Base-by-base conservation (phyloP, 73 alveolate species). In the Paramecium pentaurelia region DNA sequence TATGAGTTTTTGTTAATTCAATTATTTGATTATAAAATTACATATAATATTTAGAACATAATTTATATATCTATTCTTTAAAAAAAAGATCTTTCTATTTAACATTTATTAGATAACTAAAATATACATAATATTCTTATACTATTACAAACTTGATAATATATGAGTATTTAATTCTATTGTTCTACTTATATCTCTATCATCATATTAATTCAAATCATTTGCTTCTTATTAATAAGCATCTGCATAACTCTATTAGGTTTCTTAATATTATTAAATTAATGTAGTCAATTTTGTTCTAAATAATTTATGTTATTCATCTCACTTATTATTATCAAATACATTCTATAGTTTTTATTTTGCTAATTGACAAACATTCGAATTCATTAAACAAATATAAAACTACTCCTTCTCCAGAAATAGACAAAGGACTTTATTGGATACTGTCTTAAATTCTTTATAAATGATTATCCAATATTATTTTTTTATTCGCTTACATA, bases 261-360 rank as follows among this genome's bases (percentile, higher is more conserved):
- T 32, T 34, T 32, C 51, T 32, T 12, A 64, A 32, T 14, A 11
- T 32, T 64, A 28, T 27, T 34, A 12, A 34, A 27, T 32, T 64
- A 64, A 28, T 32, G 42, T 64, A 11, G 28, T 64, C 84, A 64
- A 64, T 32, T 28, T 64, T 32, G 51, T 28, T 64, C 84, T 64
- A 64, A 64, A 64, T 32, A 64, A 34, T 64, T 28, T 25, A 64
- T 64, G 84, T 28, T 64, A 64, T 64, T 64, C 47, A 34, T 64
- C 84, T 64, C 32, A 64, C 84, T 10, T 32, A 64, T 64, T 11
- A 12, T 64, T 12, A 64, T 34, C 47, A 64, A 32, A 64, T 64
- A 64, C 84, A 64, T 64, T 64, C 84, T 64, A 64, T 64, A 64
- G 84, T 32, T 64, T 64, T 64, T 32, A 64, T 64, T 64, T 64